phyloP scores from a whole-genome alignment of 148 eudicot species.

The Cornus florida region DNA sequence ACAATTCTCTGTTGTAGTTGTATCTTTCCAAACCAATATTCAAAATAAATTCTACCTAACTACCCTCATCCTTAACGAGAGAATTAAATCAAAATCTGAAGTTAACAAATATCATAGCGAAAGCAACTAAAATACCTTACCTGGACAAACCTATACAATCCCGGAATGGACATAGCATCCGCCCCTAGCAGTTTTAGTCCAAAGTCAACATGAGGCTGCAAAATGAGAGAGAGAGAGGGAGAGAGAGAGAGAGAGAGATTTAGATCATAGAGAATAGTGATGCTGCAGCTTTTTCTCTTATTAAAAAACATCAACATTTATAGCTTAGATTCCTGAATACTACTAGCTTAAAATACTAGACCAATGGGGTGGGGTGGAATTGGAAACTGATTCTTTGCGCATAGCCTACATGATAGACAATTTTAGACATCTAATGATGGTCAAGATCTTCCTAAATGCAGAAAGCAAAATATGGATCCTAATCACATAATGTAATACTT shows the following conservation, averaged over 20 bases:
- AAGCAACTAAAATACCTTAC: constrained; percentile 21
- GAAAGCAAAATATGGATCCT: not conserved
- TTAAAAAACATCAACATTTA: not conserved
- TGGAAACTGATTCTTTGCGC: no score
- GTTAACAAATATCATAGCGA: not conserved
- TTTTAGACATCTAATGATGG: not conserved
- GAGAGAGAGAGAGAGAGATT: not conserved
- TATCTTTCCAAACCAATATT: not conserved
- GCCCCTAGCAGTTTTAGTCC: constrained; percentile 91
- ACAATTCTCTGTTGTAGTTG: no score
- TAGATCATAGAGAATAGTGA: not conserved
- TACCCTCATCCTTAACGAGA: not conserved
- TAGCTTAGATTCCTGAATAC: not conserved
- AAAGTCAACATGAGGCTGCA: constrained; percentile 97
- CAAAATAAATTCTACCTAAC: not conserved
- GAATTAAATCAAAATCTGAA: not conserved
- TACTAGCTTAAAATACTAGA: not conserved
- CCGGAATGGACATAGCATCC: constrained; percentile 95
- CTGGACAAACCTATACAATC: constrained; percentile 86
- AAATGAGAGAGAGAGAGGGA: constrained; percentile 10
- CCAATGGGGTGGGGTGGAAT: not conserved
- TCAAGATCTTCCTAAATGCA: not conserved
- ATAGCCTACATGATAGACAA: no score
- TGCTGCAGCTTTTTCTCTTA: not conserved
- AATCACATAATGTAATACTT: not conserved